Conservation (phyloP, 345 rosid species). For the Kandelia obovata region DNA sequence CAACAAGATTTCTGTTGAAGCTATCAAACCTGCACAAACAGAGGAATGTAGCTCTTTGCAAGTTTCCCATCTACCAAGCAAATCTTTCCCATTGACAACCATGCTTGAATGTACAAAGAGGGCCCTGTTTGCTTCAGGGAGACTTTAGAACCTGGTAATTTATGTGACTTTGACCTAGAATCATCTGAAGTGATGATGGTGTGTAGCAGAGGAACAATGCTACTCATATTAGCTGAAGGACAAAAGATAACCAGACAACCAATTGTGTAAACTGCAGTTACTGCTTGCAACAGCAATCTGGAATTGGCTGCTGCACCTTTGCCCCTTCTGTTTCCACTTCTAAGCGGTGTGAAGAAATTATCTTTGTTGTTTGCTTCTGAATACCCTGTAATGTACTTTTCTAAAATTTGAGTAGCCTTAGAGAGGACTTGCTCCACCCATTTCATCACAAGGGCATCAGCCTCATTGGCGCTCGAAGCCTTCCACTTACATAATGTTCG, state of each 20-base stretch:
- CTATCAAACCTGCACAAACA: constrained; percentile 76
- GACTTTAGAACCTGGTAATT: constrained; percentile 46
- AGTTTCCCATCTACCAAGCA: constrained; percentile 85
- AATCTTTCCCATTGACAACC: constrained; percentile 92
- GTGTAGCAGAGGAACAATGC: constrained; percentile 61
- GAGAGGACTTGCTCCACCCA: constrained; percentile 67
- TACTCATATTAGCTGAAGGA: constrained; percentile 65
- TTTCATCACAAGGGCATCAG: constrained; percentile 60
- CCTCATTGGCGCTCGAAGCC: constrained; percentile 53
- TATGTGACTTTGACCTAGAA: constrained; percentile 57
- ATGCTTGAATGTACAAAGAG: constrained; percentile 71
- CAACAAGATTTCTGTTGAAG: constrained; percentile 5
- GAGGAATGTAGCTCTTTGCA: constrained; percentile 80
- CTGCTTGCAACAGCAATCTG: constrained; percentile 47
- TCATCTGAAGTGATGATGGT: constrained; percentile 73
- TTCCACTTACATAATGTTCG: constrained; percentile 75
- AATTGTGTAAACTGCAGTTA: constrained; percentile 65
- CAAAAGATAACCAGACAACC: constrained; percentile 72
- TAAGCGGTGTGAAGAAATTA: constrained; percentile 64
- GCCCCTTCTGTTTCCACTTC: constrained; percentile 45
- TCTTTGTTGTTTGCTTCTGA: constrained; percentile 35
- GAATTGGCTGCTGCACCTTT: constrained; percentile 37
- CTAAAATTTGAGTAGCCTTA: constrained; percentile 56
- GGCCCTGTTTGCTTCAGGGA: constrained; percentile 63
- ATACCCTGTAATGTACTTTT: constrained; percentile 47